Evolutionary conservation across 805 yeast species (phyloP).

Genomic region (Starmerella floris): DNA sequence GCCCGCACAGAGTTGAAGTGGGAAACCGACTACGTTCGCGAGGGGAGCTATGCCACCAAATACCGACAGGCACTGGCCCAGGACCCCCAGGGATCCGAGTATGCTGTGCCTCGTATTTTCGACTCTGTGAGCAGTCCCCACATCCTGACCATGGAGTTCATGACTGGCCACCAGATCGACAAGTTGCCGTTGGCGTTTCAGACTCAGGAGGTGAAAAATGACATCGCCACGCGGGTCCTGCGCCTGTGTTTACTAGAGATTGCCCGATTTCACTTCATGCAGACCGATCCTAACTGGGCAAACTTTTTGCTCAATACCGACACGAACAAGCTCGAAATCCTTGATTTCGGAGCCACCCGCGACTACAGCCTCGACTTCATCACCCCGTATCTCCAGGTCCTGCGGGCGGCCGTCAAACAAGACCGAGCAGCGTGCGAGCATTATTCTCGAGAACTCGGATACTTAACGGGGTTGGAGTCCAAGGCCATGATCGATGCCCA

Average conservation of each 20-base stretch:
- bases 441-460: constrained; percentile 65
- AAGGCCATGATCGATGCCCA: constrained; percentile 83
- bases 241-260: constrained; percentile 75
- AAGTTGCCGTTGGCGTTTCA: constrained; percentile 27
- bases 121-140: constrained; percentile 66
- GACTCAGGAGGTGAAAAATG: constrained; percentile 60
- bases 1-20: constrained; percentile 88
- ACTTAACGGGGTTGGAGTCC: constrained; percentile 81
- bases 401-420: constrained; percentile 58
- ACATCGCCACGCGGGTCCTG: constrained; percentile 79
- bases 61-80: constrained; percentile 50
- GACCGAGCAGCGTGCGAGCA: constrained; percentile 53
- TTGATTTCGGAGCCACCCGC: constrained; percentile 94
- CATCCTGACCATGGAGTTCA: constrained; percentile 77
- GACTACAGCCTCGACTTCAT: constrained; percentile 59
- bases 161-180: constrained; percentile 65
- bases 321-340: constrained; percentile 63
- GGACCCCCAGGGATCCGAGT: constrained; percentile 36
- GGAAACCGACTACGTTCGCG: constrained; percentile 94
- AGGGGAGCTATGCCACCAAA: constrained; percentile 60
- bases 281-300: constrained; percentile 99
- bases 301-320: constrained; percentile 70
- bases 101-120: constrained; percentile 69
- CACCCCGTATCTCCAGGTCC: constrained; percentile 49
- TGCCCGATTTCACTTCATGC: constrained; percentile 80